Conservation (phyloP, 768 basidiomycete species). For the Hypsizygus marmoreus region DNA sequence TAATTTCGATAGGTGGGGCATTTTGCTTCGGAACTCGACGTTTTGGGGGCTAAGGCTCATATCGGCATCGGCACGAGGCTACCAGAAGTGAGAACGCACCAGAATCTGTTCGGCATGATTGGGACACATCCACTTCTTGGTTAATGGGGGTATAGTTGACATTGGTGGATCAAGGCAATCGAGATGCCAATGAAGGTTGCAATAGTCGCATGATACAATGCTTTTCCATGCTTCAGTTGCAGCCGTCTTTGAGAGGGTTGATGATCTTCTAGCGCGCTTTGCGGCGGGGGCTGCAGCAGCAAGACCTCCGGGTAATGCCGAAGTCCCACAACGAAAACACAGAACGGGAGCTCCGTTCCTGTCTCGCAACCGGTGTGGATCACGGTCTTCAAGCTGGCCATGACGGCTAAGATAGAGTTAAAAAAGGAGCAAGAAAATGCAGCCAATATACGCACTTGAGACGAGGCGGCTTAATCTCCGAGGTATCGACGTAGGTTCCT, state of each 20-base stretch:
- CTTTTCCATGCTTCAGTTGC: constrained; percentile 61
- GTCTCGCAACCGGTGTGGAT: constrained; percentile 85
- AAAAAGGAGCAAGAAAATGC: constrained; percentile 13
- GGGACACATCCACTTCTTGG: constrained; percentile 99
- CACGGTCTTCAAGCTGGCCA: constrained; percentile 89
- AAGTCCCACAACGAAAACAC: constrained; percentile 88
- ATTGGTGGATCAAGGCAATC: constrained; percentile 95
- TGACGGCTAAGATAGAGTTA: constrained; percentile 56
- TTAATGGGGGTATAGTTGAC: constrained; percentile 78
- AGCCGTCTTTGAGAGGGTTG: constrained; percentile 35
- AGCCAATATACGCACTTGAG: constrained; percentile 65
- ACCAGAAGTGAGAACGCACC: constrained; percentile 49
- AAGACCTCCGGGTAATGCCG: constrained; percentile 64
- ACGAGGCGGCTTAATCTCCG: constrained; percentile 74
- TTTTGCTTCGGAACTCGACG: constrained; percentile 77
- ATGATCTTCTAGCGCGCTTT: constrained; percentile 55
- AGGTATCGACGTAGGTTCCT: constrained; percentile 83
- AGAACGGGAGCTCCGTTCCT: constrained; percentile 80
- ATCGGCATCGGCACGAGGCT: constrained; percentile 13
- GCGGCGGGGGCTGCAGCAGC: constrained; percentile 53
- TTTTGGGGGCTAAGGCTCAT: constrained; percentile 64
- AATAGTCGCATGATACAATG: constrained; percentile 95
- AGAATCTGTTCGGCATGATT: constrained; percentile 89
- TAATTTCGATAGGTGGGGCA: constrained; percentile 69
- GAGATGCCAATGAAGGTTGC: constrained; percentile 92